These are phyloP conservation scores for Fraxinus nigra DNA, from an alignment of 305 asterid genomes.

Conservation along the genomic window DNA sequence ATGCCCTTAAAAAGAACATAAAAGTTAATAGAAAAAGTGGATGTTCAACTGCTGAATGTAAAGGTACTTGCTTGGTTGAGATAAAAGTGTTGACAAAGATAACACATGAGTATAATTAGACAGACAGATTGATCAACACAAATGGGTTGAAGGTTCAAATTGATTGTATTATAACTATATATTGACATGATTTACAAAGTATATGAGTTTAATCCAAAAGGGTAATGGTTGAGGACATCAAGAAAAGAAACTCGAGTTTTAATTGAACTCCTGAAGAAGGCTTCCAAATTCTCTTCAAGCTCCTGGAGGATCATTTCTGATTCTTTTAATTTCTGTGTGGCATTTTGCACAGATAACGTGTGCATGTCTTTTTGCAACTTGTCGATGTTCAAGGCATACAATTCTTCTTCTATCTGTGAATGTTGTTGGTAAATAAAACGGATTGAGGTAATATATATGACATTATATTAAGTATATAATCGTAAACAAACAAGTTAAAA, in stretches of 20 bases:
- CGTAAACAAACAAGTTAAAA: too few species aligned
- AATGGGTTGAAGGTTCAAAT: background rate
- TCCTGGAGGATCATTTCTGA: slow-evolving; percentile 29
- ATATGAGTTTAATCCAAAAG: background rate
- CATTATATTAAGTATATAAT: too few species aligned
- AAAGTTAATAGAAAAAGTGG: background rate
- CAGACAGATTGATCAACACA: background rate
- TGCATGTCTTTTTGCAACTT: slow-evolving; percentile 14
- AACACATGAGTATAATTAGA: background rate
- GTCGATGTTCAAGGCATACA: slow-evolving; percentile 13
- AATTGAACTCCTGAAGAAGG: background rate
- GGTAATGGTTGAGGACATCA: slow-evolving; percentile 29
- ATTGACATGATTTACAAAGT: background rate
- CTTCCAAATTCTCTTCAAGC: slow-evolving; percentile 26
- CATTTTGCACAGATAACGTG: background rate
- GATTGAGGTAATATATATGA: too few species aligned
- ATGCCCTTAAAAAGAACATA: background rate
- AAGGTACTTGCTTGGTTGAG: background rate
- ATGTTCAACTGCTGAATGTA: background rate
- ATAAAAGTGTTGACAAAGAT: background rate
- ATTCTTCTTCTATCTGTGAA: slow-evolving; percentile 6
- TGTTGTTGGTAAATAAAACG: background rate
- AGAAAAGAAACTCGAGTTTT: slow-evolving; percentile 16
- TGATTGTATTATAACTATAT: background rate
- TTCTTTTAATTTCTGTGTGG: slow-evolving; percentile 17